Evolutionary conservation across 2,329 filamentous ascomycete genomes (phyloP), one percentile per base, ranked within the genome.

Genomic region (Trichophyton verrucosum): DNA sequence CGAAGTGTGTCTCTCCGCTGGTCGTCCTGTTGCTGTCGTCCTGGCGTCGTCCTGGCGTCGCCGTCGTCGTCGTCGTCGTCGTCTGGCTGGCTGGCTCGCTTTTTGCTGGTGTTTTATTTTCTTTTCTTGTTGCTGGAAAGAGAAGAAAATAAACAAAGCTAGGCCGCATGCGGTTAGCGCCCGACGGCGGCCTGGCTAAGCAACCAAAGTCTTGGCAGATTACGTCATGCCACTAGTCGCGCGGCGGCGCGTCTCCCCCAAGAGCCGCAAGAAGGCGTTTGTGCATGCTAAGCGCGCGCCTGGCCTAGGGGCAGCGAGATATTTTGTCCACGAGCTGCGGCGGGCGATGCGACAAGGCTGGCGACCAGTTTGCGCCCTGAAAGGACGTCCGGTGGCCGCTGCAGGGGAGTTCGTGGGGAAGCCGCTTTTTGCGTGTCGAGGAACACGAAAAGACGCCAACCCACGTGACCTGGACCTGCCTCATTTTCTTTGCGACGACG

Each of bases 401-500:
- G 6, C 7, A 44, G n/a, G 40, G 24, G 36, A 15, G 13, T 40
- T 38, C 15, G 51, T 17, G 51, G 8, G 15, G 27, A n/a, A 7
- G 3, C 9, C 20, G 20, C 15, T 30, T 17, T 27, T 47, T 24
- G 60, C 65, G 63, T 63, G 66, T 61, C 30, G 22, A 24, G 46
- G 33, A 58, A 67, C 68, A 67, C 69, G 68, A 60, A 62, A 57
- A 63, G 68, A 71, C 71, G 64, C 71, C 69, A 65, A 33, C 11
- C 20, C 71, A 73, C 71, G 71, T 73, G 71, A 72, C 17, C 27
- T 17, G 17, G 6, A 30, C 57, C 36, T 49, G 22, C 4, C 15
- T 15, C 57, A 40, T 13, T 30, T 57, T 44, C 6, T 53, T 57
- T 44, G 9, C 57, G 49, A 8, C 57, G 15, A 36, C 30, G 40